Evolutionary conservation across 2,329 filamentous ascomycete species (phyloP).

Genomic region (Sarocladium oryzae): DNA sequence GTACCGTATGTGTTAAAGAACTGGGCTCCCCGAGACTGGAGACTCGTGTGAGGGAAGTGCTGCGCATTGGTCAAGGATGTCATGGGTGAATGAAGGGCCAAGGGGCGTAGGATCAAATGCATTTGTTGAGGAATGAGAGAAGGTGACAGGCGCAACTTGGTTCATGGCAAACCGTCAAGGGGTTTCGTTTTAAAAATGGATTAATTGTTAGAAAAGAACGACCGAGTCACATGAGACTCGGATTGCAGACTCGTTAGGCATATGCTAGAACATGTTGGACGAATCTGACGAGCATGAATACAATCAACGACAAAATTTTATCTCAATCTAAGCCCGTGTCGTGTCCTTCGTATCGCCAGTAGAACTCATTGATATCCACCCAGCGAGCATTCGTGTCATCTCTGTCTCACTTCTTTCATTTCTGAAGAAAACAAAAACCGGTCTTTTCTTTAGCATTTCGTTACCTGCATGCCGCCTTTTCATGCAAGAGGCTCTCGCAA

Average conservation of each 20-base stretch:
- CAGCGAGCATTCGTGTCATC: no score
- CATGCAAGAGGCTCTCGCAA: not conserved
- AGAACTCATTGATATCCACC: no score
- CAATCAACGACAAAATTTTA: not conserved
- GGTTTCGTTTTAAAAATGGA: not conserved
- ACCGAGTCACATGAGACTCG: not conserved
- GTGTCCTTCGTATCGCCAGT: no score
- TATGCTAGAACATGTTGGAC: constrained; percentile 7
- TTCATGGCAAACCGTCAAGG: not conserved
- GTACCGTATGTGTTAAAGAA: constrained; percentile 68
- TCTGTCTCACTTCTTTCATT: no score
- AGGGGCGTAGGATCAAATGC: no score
- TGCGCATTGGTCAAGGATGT: not conserved
- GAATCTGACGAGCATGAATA: constrained; percentile 7
- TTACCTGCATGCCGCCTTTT: not conserved
- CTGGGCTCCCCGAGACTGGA: not conserved
- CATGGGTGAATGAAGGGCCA: not conserved
- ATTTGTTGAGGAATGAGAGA: no score
- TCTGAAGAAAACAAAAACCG: no score
- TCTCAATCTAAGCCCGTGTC: no score
- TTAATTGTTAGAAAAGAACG: not conserved
- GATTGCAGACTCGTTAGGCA: not conserved
- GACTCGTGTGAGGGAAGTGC: not conserved
- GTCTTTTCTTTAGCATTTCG: not conserved
- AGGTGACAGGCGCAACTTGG: not conserved